Conservation (phyloP, 768 basidiomycete species). For the Chalciporus sphaerocephalus region DNA sequence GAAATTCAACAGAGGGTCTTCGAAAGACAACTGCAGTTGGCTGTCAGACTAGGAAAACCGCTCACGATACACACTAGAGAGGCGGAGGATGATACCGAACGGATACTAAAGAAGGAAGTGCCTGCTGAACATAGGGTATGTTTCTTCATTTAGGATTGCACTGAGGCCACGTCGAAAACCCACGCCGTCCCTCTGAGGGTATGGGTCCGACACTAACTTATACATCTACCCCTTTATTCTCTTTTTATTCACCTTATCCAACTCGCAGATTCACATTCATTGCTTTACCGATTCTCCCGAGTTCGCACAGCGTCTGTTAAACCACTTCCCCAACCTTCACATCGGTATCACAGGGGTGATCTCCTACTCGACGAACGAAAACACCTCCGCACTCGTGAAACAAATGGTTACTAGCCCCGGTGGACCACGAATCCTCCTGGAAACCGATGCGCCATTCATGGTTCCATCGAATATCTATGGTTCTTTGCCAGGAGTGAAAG, state of each 20-base stretch:
- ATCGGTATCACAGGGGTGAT: conserved; percentile 88
- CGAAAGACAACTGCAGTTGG: conserved; percentile 60
- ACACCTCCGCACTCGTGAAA: conserved; percentile 66
- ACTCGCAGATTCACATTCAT: conserved; percentile 70
- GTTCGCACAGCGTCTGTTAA: conserved; percentile 66
- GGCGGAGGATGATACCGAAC: conserved; percentile 78
- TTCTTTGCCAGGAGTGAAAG: conserved; percentile 47
- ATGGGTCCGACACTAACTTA: too few species aligned
- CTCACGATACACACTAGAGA: conserved; percentile 85
- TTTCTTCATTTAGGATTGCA: too few species aligned
- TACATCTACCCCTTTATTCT: too few species aligned
- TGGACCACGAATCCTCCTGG: conserved; percentile 55
- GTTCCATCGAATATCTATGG: conserved; percentile 69
- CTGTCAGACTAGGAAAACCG: conserved; percentile 67
- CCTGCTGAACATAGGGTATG: conserved; percentile 64
- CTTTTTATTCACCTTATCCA: neutral
- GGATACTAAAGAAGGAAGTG: conserved; percentile 71
- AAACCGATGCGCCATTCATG: conserved; percentile 90
- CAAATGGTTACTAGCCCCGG: conserved; percentile 37
- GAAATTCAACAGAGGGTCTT: conserved; percentile 65
- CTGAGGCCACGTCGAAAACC: too few species aligned
- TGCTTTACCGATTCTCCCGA: conserved; percentile 83
- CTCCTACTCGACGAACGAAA: conserved; percentile 69
- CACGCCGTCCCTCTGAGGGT: too few species aligned
- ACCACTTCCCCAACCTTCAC: conserved; percentile 75